These are phyloP conservation scores for Nemania serpens DNA, from an alignment of 2,329 filamentous ascomycete species.

Conservation along the genomic window DNA sequence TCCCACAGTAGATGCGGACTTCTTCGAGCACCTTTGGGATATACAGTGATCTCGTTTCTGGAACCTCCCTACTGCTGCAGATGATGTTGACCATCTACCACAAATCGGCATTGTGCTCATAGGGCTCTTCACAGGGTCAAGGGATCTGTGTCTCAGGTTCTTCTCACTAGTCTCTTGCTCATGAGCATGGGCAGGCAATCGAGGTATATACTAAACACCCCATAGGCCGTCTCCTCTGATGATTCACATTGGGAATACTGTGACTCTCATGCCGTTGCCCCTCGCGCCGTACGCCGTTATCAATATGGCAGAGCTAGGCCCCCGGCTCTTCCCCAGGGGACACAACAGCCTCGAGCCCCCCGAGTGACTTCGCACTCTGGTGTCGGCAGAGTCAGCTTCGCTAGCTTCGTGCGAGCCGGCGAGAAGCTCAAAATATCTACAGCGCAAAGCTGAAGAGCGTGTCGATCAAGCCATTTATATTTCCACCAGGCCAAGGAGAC, in stretches of 20 bases:
- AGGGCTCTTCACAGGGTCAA: no score
- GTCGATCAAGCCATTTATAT: conserved; percentile 63
- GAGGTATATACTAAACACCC: no score
- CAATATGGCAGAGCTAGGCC: conserved; percentile 64
- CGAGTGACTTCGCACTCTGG: conserved; percentile 63
- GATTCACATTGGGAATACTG: conserved; percentile 58
- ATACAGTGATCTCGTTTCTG: neutral
- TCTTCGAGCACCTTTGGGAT: conserved; percentile 13
- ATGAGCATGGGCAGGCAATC: no score
- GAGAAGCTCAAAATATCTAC: conserved; percentile 63
- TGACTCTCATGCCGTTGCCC: conserved; percentile 63
- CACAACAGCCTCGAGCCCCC: conserved; percentile 64
- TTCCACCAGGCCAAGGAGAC: conserved; percentile 57
- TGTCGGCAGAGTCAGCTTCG: conserved; percentile 67
- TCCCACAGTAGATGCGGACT: conserved; percentile 6
- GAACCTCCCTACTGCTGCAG: no score
- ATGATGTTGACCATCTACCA: no score
- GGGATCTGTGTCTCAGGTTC: no score
- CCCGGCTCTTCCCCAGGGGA: conserved; percentile 63
- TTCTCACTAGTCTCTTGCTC: no score
- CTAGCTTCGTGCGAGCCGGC: conserved; percentile 61
- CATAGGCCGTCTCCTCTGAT: conserved; percentile 61
- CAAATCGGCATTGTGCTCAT: no score
- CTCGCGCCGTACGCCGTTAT: conserved; percentile 53
- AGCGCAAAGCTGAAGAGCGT: conserved; percentile 63